phyloP scores from a whole-genome alignment of 2,329 filamentous ascomycete species.

The Calcarisporium arbuscula region DNA sequence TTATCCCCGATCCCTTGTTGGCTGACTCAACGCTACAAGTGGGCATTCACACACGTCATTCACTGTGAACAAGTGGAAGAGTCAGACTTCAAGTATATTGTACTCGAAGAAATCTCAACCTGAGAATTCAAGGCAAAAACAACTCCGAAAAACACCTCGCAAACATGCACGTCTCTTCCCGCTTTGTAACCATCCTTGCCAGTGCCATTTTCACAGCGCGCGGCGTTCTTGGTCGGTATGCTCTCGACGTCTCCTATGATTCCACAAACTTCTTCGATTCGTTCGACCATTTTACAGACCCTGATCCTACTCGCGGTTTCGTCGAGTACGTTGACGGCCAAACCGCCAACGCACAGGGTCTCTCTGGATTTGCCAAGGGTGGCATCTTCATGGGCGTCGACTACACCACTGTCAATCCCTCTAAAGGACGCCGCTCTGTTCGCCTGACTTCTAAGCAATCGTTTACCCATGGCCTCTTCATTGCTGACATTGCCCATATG shows the following conservation, averaged over 20 bases:
- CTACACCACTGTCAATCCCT: constrained; percentile 46
- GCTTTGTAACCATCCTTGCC: constrained; percentile 20
- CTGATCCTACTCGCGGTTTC: constrained; percentile 69
- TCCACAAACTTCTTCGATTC: constrained; percentile 48
- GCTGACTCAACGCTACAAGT: no score
- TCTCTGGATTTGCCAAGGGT: constrained; percentile 50
- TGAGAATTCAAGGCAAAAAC: no score
- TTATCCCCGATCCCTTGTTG: no score
- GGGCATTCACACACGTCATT: no score
- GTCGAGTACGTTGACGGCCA: constrained; percentile 59
- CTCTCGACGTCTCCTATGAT: constrained; percentile 42
- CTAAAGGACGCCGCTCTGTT: constrained; percentile 60
- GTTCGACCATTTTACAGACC: constrained; percentile 48
- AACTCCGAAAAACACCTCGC: neutral
- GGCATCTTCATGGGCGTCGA: constrained; percentile 67
- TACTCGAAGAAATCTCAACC: constrained; percentile 7
- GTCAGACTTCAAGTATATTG: constrained; percentile 1
- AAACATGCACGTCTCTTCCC: constrained; percentile 15
- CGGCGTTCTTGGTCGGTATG: constrained; percentile 31
- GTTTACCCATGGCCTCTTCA: constrained; percentile 64
- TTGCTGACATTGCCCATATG: constrained; percentile 71
- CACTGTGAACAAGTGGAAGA: no score
- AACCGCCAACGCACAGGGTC: constrained; percentile 50
- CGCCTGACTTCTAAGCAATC: constrained; percentile 60
- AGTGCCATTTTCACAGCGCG: constrained; percentile 2